Percentiles rank a stretch among this genome's conserved stretches.
Conservation (phyloP, 768 basidiomycete genomes). For the Tylopilus rubrobrunneus region DNA sequence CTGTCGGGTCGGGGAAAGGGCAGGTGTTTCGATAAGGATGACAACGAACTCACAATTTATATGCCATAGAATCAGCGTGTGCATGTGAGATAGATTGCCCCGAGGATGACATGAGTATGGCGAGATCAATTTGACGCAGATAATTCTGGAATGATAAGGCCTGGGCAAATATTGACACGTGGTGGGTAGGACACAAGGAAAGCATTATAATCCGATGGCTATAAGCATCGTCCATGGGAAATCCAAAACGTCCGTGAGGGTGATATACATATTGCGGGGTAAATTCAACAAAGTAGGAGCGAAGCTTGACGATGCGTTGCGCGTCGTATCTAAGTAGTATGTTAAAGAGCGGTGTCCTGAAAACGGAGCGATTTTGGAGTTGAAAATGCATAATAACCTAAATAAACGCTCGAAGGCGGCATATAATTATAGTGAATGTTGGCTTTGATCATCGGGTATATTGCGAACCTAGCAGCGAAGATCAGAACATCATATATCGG, state of each 20-base stretch:
- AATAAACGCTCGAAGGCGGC: conserved; percentile 1
- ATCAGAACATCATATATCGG: conserved; percentile 8
- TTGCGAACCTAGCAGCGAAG: conserved; percentile 48
- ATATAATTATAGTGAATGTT: conserved; percentile 23
- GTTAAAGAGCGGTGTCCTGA: conserved; percentile 1
- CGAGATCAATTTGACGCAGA: background rate
- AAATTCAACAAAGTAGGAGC: conserved; percentile 10
- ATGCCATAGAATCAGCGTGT: background rate
- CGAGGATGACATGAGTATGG: background rate
- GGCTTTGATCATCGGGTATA: conserved; percentile 42
- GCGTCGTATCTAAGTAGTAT: conserved; percentile 20
- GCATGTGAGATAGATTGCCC: background rate
- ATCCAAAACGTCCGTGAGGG: conserved; percentile 15
- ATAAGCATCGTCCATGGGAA: conserved; percentile 12
- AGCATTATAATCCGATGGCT: conserved; percentile 2
- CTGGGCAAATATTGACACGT: conserved; percentile 3
- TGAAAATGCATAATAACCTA: conserved; percentile 5
- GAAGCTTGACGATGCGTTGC: conserved; percentile 4
- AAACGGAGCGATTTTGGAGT: conserved; percentile 1
- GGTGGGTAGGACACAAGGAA: background rate
- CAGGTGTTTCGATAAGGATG: background rate
- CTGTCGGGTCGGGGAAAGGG: background rate
- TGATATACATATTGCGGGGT: conserved; percentile 17
- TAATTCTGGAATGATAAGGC: conserved; percentile 1
- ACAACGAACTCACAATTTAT: conserved; percentile 7